Percentiles rank a stretch among this genome's conserved stretches.
Conservation (phyloP, 2,329 filamentous ascomycete species). For the Phyllosticta citriasiana region DNA sequence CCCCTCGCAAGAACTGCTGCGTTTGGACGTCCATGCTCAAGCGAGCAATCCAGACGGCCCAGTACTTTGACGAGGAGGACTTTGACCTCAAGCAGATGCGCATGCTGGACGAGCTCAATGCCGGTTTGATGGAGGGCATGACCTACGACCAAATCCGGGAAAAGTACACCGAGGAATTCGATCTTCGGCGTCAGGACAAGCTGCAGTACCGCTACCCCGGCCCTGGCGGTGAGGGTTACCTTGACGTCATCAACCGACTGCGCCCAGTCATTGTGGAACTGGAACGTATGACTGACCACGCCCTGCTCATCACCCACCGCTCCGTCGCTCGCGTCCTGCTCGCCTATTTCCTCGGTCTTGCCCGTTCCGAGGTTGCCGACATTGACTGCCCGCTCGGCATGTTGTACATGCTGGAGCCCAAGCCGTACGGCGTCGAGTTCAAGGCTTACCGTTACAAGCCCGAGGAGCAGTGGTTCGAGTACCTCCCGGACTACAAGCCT, state of each 20-base stretch:
- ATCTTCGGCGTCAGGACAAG: constrained; percentile 72
- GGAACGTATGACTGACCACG: constrained; percentile 93
- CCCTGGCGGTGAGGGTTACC: constrained; percentile 88
- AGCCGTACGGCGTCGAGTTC: constrained; percentile 95
- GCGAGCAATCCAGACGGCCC: constrained; percentile 76
- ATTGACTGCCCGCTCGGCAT: constrained; percentile 90
- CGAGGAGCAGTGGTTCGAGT: constrained; percentile 67
- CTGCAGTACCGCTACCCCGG: constrained; percentile 94
- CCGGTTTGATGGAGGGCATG: constrained; percentile 86
- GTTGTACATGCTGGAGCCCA: constrained; percentile 90
- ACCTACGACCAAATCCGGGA: constrained; percentile 83
- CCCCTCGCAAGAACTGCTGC: constrained; percentile 81
- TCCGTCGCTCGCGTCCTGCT: constrained; percentile 86
- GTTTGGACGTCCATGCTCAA: constrained; percentile 98
- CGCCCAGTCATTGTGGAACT: constrained; percentile 94
- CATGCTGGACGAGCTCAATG: constrained; percentile 94
- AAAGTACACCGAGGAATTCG: constrained; percentile 73
- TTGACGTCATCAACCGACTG: constrained; percentile 92
- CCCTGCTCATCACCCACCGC: constrained; percentile 84
- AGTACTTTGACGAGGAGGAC: constrained; percentile 89
- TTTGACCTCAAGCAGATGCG: constrained; percentile 93
- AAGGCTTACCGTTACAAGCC: constrained; percentile 90
- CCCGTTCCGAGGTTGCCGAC: constrained; percentile 83
- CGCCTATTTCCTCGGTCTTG: constrained; percentile 92
- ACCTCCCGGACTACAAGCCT: constrained; percentile 74